Conservation (phyloP, 805 yeast species). For the Millerozyma miso region DNA sequence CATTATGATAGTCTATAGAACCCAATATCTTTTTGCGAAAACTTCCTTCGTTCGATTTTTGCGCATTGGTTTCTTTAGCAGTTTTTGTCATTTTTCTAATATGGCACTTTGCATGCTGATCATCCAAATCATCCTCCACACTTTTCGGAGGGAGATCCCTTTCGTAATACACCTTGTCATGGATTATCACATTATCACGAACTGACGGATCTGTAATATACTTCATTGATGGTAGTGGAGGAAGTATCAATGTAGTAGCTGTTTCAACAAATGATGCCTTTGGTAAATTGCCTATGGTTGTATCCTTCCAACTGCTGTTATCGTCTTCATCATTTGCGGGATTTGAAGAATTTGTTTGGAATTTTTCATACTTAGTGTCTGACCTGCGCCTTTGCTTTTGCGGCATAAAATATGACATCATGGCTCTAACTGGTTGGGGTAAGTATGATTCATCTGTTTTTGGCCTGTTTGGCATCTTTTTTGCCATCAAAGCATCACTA, state of each 20-base stretch:
- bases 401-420: slow-evolving; percentile 39
- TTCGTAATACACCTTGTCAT: slow-evolving; percentile 72
- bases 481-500: slow-evolving; percentile 7
- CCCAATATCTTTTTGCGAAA: slow-evolving; percentile 18
- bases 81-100: neutral
- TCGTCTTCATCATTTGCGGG: slow-evolving; percentile 9
- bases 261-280: slow-evolving; percentile 74
- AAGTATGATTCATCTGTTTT: slow-evolving; percentile 12
- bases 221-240: slow-evolving; percentile 71
- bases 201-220: slow-evolving; percentile 65
- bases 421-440: slow-evolving; percentile 30
- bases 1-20: slow-evolving; percentile 16
- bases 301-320: slow-evolving; percentile 14
- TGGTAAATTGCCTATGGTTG: slow-evolving; percentile 38
- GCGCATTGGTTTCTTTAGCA: neutral
- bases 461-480: slow-evolving; percentile 7
- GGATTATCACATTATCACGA: slow-evolving; percentile 67
- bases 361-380: slow-evolving; percentile 11
- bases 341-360: slow-evolving; percentile 16
- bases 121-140: neutral
- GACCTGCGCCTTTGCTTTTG: slow-evolving; percentile 26
- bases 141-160: slow-evolving; percentile 52
- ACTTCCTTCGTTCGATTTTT: slow-evolving; percentile 8
- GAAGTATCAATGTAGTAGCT: slow-evolving; percentile 70
- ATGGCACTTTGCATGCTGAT: neutral